Percentiles rank a stretch among this genome's conserved stretches.
Conservation (phyloP, 306 rosid genomes). For the Cicer bijugum region DNA sequence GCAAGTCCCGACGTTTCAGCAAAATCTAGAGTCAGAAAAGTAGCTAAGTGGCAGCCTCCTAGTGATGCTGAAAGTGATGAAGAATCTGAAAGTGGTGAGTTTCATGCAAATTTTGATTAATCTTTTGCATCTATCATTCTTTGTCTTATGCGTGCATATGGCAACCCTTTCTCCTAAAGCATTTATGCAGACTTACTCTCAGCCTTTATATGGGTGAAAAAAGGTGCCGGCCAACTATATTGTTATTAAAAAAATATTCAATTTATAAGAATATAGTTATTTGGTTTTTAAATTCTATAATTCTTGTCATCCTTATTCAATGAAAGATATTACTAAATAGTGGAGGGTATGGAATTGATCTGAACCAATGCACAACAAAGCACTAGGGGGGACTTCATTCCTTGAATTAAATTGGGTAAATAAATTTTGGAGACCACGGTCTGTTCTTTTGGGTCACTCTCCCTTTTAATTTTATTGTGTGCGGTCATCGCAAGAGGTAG, state of each 20-base stretch:
- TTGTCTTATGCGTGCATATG: constrained; percentile 19
- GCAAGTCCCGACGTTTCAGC: constrained; percentile 81
- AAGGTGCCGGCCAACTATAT: neutral
- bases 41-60: constrained; percentile 72
- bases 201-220: constrained; percentile 1
- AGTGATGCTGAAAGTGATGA: constrained; percentile 85
- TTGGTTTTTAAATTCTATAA: neutral
- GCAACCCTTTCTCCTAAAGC: constrained; percentile 21
- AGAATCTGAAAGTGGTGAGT: constrained; percentile 94
- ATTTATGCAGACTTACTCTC: constrained; percentile 1
- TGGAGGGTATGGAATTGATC: constrained; percentile 1
- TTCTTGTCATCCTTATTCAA: neutral
- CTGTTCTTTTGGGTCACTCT: neutral
- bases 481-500: neutral
- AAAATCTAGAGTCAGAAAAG: constrained; percentile 87
- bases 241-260: neutral
- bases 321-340: constrained; percentile 9
- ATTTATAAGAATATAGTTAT: neutral
- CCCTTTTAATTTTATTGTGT: neutral
- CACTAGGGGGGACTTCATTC: neutral
- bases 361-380: neutral
- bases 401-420: neutral
- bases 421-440: neutral
- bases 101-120: constrained; percentile 32
- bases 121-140: constrained; percentile 38